A percentile compares a stretch with the other conserved stretches of the same genome.
phyloP scores from a whole-genome alignment of 2,329 filamentous ascomycete species.

The Pseudogymnoascus sp. region DNA sequence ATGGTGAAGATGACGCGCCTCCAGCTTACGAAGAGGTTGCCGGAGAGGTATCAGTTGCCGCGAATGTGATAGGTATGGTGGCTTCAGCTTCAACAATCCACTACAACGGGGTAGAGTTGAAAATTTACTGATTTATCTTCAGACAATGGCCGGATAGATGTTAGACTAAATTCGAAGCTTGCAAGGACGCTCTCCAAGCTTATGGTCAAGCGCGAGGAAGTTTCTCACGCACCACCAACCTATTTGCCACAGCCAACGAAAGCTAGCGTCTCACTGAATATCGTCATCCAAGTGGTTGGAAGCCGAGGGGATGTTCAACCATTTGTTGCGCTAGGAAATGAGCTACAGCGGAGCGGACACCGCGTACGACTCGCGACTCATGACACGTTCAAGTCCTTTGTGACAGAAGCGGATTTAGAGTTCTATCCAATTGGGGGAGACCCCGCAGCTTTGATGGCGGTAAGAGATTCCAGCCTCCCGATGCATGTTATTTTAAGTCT shows the following conservation, averaged over 20 bases:
- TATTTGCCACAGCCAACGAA: constrained; percentile 2
- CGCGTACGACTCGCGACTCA: constrained; percentile 50
- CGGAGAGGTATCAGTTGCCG: not conserved
- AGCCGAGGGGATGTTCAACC: constrained; percentile 49
- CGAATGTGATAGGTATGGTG: not conserved
- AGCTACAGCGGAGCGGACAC: constrained; percentile 41
- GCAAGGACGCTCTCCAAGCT: constrained; percentile 29
- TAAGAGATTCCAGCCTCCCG: constrained; percentile 30
- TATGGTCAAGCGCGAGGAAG: constrained; percentile 50
- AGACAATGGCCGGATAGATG: constrained; percentile 47
- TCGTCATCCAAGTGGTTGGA: constrained; percentile 48
- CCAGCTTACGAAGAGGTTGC: not conserved
- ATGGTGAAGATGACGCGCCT: not conserved
- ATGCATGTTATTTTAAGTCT: not conserved
- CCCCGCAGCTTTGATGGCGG: constrained; percentile 33
- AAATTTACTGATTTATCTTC: not conserved
- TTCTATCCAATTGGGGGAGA: constrained; percentile 51
- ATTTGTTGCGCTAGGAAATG: constrained; percentile 47
- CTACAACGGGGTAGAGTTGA: no score
- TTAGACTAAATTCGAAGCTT: constrained; percentile 40
- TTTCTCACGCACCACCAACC: not conserved
- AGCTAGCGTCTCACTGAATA: constrained; percentile 37
- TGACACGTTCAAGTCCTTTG: constrained; percentile 42
- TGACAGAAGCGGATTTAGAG: constrained; percentile 43
- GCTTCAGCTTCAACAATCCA: not conserved